phyloP scores from a whole-genome alignment of 371 early-diverging fungal genomes.

The Paraphysoderma sedebokerense region DNA sequence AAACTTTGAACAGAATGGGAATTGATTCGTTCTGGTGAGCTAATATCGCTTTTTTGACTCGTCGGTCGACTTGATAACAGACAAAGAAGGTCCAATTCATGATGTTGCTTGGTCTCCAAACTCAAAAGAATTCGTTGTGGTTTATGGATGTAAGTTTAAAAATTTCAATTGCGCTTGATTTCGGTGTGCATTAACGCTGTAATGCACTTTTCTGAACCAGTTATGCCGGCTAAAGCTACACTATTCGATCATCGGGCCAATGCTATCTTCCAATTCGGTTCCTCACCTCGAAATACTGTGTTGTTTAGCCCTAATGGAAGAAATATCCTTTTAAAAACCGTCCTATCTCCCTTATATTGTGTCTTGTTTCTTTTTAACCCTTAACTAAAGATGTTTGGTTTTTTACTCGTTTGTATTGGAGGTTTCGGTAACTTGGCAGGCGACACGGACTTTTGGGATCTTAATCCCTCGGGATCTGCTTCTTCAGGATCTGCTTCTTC shows the following conservation, averaged over 20 bases:
- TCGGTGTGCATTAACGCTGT: background rate
- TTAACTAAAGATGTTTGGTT: no score
- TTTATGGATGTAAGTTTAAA: conserved; percentile 56
- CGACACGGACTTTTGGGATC: conserved; percentile 82
- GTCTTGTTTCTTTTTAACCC: no score
- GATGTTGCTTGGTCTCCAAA: conserved; percentile 89
- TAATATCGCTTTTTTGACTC: background rate
- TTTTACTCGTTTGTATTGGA: conserved; percentile 60
- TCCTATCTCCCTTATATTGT: no score
- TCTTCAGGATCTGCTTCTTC: no score
- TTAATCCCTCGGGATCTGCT: no score
- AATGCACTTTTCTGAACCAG: conserved; percentile 3
- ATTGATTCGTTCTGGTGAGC: background rate
- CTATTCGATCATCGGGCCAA: conserved; percentile 80
- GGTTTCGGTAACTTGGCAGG: conserved; percentile 95
- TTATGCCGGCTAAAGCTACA: conserved; percentile 80
- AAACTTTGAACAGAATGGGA: background rate
- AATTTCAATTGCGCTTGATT: background rate
- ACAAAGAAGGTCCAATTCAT: conserved; percentile 85
- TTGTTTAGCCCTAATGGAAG: conserved; percentile 80
- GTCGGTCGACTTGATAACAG: conserved; percentile 10
- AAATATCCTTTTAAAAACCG: conserved; percentile 11
- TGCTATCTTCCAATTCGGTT: conserved; percentile 65
- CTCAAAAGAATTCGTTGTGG: conserved; percentile 86
- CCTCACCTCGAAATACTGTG: conserved; percentile 70